These are phyloP conservation scores for Clathrus columnatus DNA, from an alignment of 768 basidiomycete species.

Conservation along the genomic window DNA sequence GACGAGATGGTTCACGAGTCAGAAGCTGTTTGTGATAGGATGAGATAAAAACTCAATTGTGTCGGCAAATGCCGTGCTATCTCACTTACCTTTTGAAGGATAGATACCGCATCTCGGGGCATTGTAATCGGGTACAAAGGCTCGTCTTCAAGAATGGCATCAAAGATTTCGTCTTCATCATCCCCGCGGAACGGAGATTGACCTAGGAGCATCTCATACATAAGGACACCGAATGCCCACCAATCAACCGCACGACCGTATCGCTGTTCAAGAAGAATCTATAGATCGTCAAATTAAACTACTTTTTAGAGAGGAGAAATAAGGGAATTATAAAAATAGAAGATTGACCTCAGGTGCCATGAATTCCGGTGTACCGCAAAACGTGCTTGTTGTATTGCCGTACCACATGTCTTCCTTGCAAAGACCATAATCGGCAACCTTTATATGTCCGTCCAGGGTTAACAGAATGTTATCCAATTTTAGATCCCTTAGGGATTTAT, in stretches of 20 bases:
- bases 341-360: slow-evolving; percentile 92
- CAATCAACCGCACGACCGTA: slow-evolving; percentile 98
- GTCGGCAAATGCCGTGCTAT: not conserved
- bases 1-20: slow-evolving; percentile 83
- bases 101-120: slow-evolving; percentile 94
- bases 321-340: not conserved
- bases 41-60: slow-evolving; percentile 2
- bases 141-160: slow-evolving; percentile 97
- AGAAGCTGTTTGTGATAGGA: slow-evolving; percentile 49
- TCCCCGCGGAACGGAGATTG: slow-evolving; percentile 99
- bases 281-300: slow-evolving; percentile 7
- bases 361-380: slow-evolving; percentile 99
- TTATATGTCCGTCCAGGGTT: slow-evolving; percentile 95
- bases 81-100: slow-evolving; percentile 74
- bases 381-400: slow-evolving; percentile 93
- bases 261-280: slow-evolving; percentile 98
- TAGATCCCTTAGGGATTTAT: slow-evolving; percentile 65
- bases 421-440: slow-evolving; percentile 97
- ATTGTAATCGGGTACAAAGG: slow-evolving; percentile 98
- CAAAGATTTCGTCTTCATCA: slow-evolving; percentile 99
- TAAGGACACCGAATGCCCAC: slow-evolving; percentile 99
- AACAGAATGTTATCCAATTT: slow-evolving; percentile 97
- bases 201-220: slow-evolving; percentile 97
- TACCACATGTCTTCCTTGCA: slow-evolving; percentile 99
- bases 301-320: not conserved